These are phyloP conservation scores for Cytospora chrysosperma DNA, from an alignment of 2,329 filamentous ascomycete genomes.

Conservation along the genomic window DNA sequence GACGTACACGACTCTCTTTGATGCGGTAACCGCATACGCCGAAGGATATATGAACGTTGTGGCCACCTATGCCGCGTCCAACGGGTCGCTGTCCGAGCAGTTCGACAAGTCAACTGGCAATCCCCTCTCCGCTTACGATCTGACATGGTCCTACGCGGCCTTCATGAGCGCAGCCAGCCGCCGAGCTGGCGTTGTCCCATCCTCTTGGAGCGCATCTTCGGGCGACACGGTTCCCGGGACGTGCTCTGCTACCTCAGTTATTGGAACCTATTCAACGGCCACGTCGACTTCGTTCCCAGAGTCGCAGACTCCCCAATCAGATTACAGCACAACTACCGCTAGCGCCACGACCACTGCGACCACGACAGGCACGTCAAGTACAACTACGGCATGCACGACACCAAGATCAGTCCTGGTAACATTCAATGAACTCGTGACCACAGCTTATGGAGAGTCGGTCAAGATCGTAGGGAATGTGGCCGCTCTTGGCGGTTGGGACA, in stretches of 20 bases:
- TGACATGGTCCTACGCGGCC: slow-evolving; percentile 73
- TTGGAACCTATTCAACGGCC: slow-evolving; percentile 52
- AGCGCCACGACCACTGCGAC: slow-evolving; percentile 29
- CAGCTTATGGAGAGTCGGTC: slow-evolving; percentile 61
- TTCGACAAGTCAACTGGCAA: slow-evolving; percentile 53
- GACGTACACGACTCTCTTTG: slow-evolving; percentile 55
- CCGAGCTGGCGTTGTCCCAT: slow-evolving; percentile 53
- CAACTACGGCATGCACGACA: slow-evolving; percentile 38
- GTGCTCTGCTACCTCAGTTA: slow-evolving; percentile 48
- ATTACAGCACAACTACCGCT: slow-evolving; percentile 31
- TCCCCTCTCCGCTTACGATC: slow-evolving; percentile 62
- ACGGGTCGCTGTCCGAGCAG: slow-evolving; percentile 68
- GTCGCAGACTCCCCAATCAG: slow-evolving; percentile 44
- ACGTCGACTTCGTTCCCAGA: slow-evolving; percentile 50
- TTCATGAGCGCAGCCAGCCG: slow-evolving; percentile 64
- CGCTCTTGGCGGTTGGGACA: slow-evolving; percentile 63
- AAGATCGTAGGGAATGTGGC: slow-evolving; percentile 61
- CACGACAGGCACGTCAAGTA: slow-evolving; percentile 27
- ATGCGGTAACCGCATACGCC: slow-evolving; percentile 57
- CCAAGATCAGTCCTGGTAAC: slow-evolving; percentile 55
- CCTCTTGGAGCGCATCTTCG: slow-evolving; percentile 52
- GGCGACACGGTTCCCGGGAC: slow-evolving; percentile 48
- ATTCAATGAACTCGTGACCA: slow-evolving; percentile 59
- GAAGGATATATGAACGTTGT: slow-evolving; percentile 63
- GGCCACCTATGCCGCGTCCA: slow-evolving; percentile 57